Base-by-base conservation (phyloP, 306 rosid genomes). In the Trichosanthes truncata region DNA sequence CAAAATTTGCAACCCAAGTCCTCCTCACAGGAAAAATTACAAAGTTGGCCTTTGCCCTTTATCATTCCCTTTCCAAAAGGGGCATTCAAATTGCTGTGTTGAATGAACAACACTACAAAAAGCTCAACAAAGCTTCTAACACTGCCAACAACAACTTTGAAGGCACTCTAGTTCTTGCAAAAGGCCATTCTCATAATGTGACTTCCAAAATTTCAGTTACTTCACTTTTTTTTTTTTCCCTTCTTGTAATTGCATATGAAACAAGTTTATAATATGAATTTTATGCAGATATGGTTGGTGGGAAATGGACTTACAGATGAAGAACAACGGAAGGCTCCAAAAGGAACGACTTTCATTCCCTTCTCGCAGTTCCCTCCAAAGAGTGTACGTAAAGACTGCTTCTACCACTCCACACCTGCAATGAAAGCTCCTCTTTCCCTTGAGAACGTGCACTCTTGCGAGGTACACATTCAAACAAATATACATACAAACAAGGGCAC, bases 351-450 rank as follows among this genome's bases (percentile, higher is more conserved):
- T 68, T 90, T 92, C 74, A 76, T 92, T 67, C 97, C 98, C 4
- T 85, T 85, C 78, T 86, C 96, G 2, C 97, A 88, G 53, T 83
- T 92, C 72, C 94, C 97, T 72, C 96, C 89, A 6, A 92, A 84
- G 80, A 81, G 81, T 81, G 4, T 86, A 25, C 90, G 96, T 21
- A 81, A 82, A 67, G 98, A 94, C 20, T 94, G 98, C 78, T 85
- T 80, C 79, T 94, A 92, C 79, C 77, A 81, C 5, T 76, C 11
- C 85, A 87, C 94, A 14, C 98, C 97, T 17, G 90, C 98, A 20
- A 87, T 94, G 97, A 49, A 78, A 7, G 43, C 83, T 84, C 96
- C 98, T 3, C 4, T 79, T 60, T 79, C 89, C 3, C 41, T 92
- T 4, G 79, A 65, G 40, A 94, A 94, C 51, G 38, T 94, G 25